Evolutionary conservation across 176 grass and related monocot species (phyloP).

Genomic region (Rhynchospora tenuis): DNA sequence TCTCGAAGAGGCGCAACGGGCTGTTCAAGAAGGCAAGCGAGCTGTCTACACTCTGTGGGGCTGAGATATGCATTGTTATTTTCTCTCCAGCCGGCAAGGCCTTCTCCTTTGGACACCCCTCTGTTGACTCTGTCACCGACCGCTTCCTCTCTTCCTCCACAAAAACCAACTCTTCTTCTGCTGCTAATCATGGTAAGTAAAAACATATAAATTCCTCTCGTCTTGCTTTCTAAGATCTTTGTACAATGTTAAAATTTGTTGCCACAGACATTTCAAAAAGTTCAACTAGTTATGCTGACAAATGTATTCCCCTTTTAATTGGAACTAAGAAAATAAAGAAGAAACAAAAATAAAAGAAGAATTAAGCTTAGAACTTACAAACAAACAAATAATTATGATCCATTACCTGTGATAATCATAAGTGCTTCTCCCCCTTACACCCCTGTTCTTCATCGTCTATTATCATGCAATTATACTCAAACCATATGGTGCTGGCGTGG

Average conservation of each 20-base stretch:
- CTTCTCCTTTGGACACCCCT: slow-evolving; percentile 58
- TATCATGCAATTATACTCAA: too few species aligned
- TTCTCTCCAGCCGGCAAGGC: slow-evolving; percentile 55
- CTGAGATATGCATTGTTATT: slow-evolving; percentile 38
- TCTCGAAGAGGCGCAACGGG: slow-evolving; percentile 41
- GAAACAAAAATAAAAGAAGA: background rate
- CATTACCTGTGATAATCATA: too few species aligned
- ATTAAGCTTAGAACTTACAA: background rate
- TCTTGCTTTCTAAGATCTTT: background rate
- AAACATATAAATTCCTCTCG: background rate
- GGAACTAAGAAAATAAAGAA: background rate
- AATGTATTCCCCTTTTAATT: background rate
- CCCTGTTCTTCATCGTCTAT: too few species aligned
- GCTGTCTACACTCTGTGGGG: slow-evolving; percentile 41
- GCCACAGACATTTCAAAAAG: background rate
- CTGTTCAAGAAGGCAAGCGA: slow-evolving; percentile 54
- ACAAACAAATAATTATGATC: too few species aligned
- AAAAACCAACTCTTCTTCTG: background rate
- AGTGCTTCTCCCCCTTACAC: too few species aligned
- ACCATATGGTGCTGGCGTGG: too few species aligned
- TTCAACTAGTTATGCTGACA: background rate
- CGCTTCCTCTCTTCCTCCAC: slow-evolving; percentile 17
- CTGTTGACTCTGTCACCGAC: slow-evolving; percentile 28
- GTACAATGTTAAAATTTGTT: background rate
- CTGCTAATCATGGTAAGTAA: background rate